These are phyloP conservation scores for Rhodotorula kratochvilovae DNA, from an alignment of 768 basidiomycete species.

Conservation along the genomic window DNA sequence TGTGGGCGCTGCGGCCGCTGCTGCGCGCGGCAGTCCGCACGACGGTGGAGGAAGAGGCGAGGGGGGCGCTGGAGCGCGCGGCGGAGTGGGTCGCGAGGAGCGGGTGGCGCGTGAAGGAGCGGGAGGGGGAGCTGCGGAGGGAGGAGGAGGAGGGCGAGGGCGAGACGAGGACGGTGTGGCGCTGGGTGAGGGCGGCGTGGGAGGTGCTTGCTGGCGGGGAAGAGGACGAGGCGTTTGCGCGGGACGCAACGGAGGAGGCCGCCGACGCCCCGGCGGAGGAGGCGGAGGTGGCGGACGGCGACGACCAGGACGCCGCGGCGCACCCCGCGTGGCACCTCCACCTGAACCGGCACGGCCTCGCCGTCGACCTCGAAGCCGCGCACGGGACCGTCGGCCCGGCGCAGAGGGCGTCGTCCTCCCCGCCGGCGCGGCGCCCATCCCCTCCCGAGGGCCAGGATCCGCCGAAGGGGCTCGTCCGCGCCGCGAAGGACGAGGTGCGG, in stretches of 20 bases:
- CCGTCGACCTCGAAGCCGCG: slow-evolving; percentile 21
- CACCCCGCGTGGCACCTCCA: slow-evolving; percentile 4
- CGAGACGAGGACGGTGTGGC: neutral
- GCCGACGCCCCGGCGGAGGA: neutral
- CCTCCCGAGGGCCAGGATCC: neutral
- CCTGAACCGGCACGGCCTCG: slow-evolving; percentile 22
- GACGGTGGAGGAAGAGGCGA: slow-evolving; percentile 8
- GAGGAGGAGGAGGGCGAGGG: neutral
- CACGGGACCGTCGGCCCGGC: slow-evolving; percentile 17
- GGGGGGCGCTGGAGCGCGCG: slow-evolving; percentile 2
- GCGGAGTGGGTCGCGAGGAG: slow-evolving; percentile 1
- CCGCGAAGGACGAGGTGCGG: slow-evolving; percentile 13
- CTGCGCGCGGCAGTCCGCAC: slow-evolving; percentile 1
- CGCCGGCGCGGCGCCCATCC: slow-evolving; percentile 7
- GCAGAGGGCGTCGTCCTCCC: slow-evolving; percentile 29
- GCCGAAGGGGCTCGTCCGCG: slow-evolving; percentile 12
- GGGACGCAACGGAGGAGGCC: neutral
- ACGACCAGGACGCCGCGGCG: neutral
- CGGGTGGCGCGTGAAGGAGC: slow-evolving; percentile 6
- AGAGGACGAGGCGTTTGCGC: neutral
- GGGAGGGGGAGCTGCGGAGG: neutral
- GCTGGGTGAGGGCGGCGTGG: slow-evolving; percentile 10
- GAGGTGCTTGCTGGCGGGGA: slow-evolving; percentile 1
- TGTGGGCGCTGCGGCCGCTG: slow-evolving; percentile 11
- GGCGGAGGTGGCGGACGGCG: neutral